phyloP scores from a whole-genome alignment of 2,329 filamentous ascomycete genomes.

The Tolypocladium tundrense region DNA sequence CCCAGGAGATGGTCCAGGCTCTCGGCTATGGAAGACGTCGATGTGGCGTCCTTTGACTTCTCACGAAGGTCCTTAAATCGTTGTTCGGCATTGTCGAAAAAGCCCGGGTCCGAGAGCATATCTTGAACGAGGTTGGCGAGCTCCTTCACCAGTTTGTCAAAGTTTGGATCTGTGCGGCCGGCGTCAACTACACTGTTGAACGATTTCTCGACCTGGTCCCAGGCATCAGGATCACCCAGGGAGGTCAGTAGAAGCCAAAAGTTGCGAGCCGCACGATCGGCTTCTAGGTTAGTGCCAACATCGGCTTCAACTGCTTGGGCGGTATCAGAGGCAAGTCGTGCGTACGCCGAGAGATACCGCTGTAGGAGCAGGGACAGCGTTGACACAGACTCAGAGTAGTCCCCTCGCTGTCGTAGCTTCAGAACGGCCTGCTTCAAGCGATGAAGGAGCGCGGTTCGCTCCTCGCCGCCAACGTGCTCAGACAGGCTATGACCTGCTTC shows the following conservation, averaged over 20 bases:
- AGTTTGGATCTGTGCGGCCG: constrained; percentile 67
- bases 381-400: constrained; percentile 81
- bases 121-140: constrained; percentile 66
- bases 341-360: constrained; percentile 69
- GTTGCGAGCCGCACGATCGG: constrained; percentile 65
- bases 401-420: constrained; percentile 63
- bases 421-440: constrained; percentile 68
- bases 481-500: constrained; percentile 61
- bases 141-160: constrained; percentile 67
- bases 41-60: constrained; percentile 52
- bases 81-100: constrained; percentile 64
- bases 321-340: constrained; percentile 59
- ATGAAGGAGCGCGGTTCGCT: constrained; percentile 61
- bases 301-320: constrained; percentile 58
- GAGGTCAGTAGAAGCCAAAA: constrained; percentile 74
- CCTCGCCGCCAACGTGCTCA: constrained; percentile 62
- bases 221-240: constrained; percentile 64
- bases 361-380: constrained; percentile 66
- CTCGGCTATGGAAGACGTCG: constrained; percentile 56
- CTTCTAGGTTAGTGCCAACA: constrained; percentile 60
- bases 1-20: constrained; percentile 64
- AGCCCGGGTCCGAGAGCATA: constrained; percentile 75
- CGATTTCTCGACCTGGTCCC: constrained; percentile 61
- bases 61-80: constrained; percentile 40
- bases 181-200: constrained; percentile 65